Percentiles rank a stretch among this genome's conserved stretches.
These are phyloP conservation scores for sorghum (Sorghum bicolor) DNA, from an alignment of 176 grass and related monocot genomes.

Conservation along the genomic window Sorghum_bicolor_NCBIv3 NC_012870.2:79764001-79764500, in stretches of 20 bases:
- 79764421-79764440: constrained; percentile 18
- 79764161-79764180: constrained; percentile 17
- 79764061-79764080: no score
- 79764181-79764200: constrained; percentile 25
- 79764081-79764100: no score
- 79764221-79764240: constrained; percentile 25
- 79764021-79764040: constrained; percentile 4
- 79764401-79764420: neutral
- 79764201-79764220: constrained; percentile 22
- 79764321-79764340: neutral
- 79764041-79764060: no score
- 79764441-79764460: constrained; percentile 19
- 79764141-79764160: neutral
- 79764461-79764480: constrained; percentile 4
- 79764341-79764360: neutral
- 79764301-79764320: neutral
- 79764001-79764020: neutral
- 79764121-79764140: constrained; percentile 31
- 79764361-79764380: neutral
- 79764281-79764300: neutral
- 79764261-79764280: neutral
- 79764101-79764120: no score
- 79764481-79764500: constrained; percentile 12
- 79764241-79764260: neutral
- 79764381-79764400: neutral